Percentiles rank a stretch among this genome's conserved stretches.
Evolutionary conservation across 176 grass and related monocot genomes (phyloP).

Genomic region (Avena sativa): DNA sequence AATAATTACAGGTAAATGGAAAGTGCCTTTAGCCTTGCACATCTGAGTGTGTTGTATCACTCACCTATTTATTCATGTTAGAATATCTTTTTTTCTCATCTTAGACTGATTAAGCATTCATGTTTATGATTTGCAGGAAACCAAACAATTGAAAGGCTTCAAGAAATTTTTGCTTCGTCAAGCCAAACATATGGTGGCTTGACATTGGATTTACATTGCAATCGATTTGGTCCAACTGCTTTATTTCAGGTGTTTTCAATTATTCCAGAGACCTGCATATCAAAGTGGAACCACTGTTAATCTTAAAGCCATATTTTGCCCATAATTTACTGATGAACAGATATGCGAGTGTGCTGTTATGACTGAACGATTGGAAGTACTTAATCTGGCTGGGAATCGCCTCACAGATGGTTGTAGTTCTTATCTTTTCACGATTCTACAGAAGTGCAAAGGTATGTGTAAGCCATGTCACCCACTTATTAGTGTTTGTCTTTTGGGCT

Average conservation of each 20-base stretch:
- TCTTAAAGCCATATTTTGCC: conserved; percentile 17
- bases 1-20: conserved; percentile 32
- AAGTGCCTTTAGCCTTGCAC: conserved; percentile 24
- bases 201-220: conserved; percentile 93
- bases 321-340: conserved; percentile 53
- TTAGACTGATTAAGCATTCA: conserved; percentile 31
- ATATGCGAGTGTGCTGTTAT: conserved; percentile 93
- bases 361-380: conserved; percentile 80
- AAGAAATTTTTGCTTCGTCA: conserved; percentile 87
- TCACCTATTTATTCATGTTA: neutral
- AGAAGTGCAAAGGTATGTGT: conserved; percentile 87
- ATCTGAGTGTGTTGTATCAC: neutral
- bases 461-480: neutral
- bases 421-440: conserved; percentile 85
- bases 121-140: conserved; percentile 66
- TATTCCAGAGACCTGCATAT: conserved; percentile 27
- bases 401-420: conserved; percentile 97
- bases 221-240: conserved; percentile 92
- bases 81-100: neutral
- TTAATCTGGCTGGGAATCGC: conserved; percentile 94
- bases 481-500: neutral
- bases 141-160: conserved; percentile 91
- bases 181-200: conserved; percentile 93
- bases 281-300: conserved; percentile 34
- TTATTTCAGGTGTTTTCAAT: conserved; percentile 82